A percentile compares a stretch with the other conserved stretches of the same genome.
phyloP scores from a whole-genome alignment of 352 stramenopile species.

The Blastocystis sp. region DNA sequence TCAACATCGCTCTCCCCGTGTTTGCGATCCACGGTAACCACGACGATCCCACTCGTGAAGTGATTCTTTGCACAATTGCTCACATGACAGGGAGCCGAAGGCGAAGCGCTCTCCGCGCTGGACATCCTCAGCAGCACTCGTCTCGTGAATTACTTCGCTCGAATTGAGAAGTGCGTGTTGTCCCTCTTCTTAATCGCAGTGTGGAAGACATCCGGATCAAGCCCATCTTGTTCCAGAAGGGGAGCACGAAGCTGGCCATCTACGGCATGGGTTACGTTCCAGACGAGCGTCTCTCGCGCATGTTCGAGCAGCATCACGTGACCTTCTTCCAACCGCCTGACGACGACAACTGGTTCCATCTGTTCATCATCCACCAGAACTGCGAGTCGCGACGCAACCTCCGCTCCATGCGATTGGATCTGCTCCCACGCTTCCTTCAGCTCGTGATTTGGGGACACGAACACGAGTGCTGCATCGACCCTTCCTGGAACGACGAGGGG shows the following conservation, averaged over 20 bases:
- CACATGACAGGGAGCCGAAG: conserved; percentile 71
- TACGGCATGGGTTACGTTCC: conserved; percentile 96
- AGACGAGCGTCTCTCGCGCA: conserved; percentile 90
- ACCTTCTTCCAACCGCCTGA: conserved; percentile 71
- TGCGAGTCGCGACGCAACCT: conserved; percentile 77
- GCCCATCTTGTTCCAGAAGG: conserved; percentile 92
- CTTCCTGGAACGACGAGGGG: conserved; percentile 78
- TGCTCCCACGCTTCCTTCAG: conserved; percentile 98
- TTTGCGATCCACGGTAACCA: conserved; percentile 99
- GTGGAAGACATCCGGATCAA: conserved; percentile 91
- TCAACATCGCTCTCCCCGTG: conserved; percentile 88
- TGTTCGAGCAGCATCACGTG: conserved; percentile 70
- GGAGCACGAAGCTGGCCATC: conserved; percentile 87
- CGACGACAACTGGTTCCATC: conserved; percentile 86
- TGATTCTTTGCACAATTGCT: not conserved
- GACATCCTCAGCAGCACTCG: conserved; percentile 90
- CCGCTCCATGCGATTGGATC: conserved; percentile 88
- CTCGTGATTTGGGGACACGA: conserved; percentile 94
- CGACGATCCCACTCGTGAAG: conserved; percentile 92
- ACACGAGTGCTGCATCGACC: conserved; percentile 92
- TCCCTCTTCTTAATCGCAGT: conserved; percentile 73
- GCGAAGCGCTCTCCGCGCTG: conserved; percentile 84
- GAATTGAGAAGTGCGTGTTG: conserved; percentile 73
- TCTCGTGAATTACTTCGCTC: conserved; percentile 98
- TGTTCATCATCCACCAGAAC: conserved; percentile 99